phyloP scores from a whole-genome alignment of 352 stramenopile genomes.

The Pythium plurisporium region DNA sequence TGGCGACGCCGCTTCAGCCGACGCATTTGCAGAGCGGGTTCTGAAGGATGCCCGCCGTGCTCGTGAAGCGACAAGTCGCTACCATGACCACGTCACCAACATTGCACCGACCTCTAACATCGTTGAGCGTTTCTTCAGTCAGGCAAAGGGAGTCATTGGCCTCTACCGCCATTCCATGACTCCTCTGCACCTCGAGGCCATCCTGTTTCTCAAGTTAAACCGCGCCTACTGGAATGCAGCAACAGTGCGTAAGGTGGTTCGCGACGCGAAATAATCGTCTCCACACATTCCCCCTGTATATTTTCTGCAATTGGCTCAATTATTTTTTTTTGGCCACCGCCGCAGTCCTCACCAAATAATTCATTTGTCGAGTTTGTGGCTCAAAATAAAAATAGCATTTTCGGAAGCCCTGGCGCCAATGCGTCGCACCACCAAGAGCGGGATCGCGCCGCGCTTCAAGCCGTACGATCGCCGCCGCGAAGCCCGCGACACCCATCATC shows the following conservation, averaged over 20 bases:
- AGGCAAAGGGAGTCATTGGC: slow-evolving; percentile 1
- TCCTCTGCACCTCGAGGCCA: neutral
- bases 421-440: neutral
- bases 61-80: neutral
- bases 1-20: neutral
- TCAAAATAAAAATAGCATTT: neutral
- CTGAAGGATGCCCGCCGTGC: neutral
- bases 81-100: neutral
- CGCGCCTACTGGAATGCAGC: neutral
- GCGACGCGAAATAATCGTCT: neutral
- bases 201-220: slow-evolving; percentile 5
- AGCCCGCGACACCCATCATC: too few relatives aligned
- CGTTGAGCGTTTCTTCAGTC: slow-evolving; percentile 5
- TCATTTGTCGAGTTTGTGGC: neutral
- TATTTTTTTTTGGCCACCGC: neutral
- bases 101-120: neutral
- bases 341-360: neutral
- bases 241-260: neutral
- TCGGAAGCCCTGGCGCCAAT: neutral
- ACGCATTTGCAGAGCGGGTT: neutral
- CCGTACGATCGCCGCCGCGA: too few relatives aligned
- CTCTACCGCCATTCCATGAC: neutral
- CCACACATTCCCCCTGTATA: neutral
- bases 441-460: too few relatives aligned
- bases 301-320: neutral